Conservation (phyloP, 2,329 filamentous ascomycete species). For the Neonectria coccinea region DNA sequence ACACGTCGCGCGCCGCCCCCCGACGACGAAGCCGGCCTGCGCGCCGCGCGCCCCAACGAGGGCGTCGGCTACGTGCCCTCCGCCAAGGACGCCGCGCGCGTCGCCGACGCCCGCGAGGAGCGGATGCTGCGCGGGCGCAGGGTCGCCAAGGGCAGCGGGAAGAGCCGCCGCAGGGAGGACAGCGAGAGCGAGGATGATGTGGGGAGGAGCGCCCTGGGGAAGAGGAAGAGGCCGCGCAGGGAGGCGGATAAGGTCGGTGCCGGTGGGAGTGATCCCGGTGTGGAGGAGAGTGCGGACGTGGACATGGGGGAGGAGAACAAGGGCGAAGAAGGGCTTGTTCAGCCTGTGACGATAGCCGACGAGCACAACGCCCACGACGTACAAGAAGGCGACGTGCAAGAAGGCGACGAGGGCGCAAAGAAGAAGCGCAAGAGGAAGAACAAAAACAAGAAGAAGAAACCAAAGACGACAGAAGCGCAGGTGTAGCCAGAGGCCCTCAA, state of each 20-base stretch:
- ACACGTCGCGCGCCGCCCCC: conserved; percentile 11
- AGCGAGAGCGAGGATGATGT: conserved; percentile 53
- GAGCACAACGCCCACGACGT: not conserved
- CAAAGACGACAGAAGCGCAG: conserved; percentile 36
- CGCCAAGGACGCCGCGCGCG: conserved; percentile 36
- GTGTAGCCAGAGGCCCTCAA: conserved; percentile 18
- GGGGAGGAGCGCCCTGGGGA: conserved; percentile 54
- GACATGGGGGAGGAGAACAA: conserved; percentile 33
- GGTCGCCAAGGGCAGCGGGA: conserved; percentile 33
- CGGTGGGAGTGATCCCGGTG: not conserved
- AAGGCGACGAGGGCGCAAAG: conserved; percentile 15
- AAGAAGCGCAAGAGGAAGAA: conserved; percentile 43
- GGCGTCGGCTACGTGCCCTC: conserved; percentile 56
- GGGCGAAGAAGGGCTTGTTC: conserved; percentile 2
- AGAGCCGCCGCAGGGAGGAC: conserved; percentile 38
- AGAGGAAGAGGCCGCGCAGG: conserved; percentile 50
- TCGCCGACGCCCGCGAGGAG: conserved; percentile 44
- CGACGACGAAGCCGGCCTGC: conserved; percentile 46
- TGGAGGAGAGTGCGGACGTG: conserved; percentile 6
- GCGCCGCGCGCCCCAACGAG: conserved; percentile 48
- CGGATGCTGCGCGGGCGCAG: conserved; percentile 49
- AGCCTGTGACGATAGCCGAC: not conserved
- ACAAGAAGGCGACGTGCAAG: not conserved
- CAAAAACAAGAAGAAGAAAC: conserved; percentile 46
- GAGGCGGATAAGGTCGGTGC: conserved; percentile 15